Base-by-base conservation (phyloP, 2,329 filamentous ascomycete genomes). In the Microdochium paspali region DNA sequence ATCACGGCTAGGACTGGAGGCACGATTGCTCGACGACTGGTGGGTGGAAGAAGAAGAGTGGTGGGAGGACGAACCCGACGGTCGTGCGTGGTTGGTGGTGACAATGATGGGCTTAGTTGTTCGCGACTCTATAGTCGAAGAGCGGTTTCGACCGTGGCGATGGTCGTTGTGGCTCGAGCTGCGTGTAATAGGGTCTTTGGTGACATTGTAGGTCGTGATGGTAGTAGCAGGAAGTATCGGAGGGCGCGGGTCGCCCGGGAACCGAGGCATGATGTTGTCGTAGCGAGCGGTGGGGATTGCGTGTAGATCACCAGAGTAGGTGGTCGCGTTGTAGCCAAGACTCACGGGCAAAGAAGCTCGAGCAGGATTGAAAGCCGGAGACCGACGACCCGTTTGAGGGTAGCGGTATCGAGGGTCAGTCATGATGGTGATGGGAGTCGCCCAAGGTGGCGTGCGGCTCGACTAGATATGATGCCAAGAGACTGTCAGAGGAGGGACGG, bases 121-220 rank as follows among this genome's bases (percentile, higher is more conserved):
- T 23, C 65, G 58, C 13, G 72, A 64, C 48, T 82, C 79, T 23
- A 78, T 52, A 1, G 76, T 77, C 1, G 71, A 67, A 7, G 73
- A 72, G 24, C 74, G 74, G 59, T 61, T 47, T 15, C 74, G 72
- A 46, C 63, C 66, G 24, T 73, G 72, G 57, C 70, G 68, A 30
- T 64, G 60, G 25, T 77, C 74, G 51, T 74, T 73, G 32, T 70
- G 62, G 55, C 66, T 74, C 44, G 69, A 66, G 49, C 66, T 71
- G 50, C 74, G 69, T 32, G 67, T 57, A 20, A 73, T 56, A 30
- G 72, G 67, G 40, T 82, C 78, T 44, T 76, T 72, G 48, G 70
- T 70, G 47, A 79, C 70, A 46, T 76, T 74, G 56, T 82, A 82
- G 10, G 76, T 76, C 44, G 75, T 77, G 18, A 76, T 72, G 10